Conservation (phyloP, 1,139 yeast genomes). For the Hanseniaspora gamundiae region DNA sequence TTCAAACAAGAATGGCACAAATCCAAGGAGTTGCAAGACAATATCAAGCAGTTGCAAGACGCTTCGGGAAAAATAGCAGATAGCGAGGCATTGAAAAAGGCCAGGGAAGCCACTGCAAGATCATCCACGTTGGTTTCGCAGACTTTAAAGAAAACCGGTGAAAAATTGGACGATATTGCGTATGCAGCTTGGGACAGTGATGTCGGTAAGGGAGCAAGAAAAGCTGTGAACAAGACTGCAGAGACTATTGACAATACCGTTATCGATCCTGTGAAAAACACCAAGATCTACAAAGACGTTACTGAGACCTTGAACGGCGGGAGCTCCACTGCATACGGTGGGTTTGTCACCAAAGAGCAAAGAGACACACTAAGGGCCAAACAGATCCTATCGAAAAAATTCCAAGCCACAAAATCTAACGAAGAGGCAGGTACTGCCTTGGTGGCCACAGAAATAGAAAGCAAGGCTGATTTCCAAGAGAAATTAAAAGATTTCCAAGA, state of each 20-base stretch:
- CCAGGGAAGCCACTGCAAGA: conserved; percentile 81
- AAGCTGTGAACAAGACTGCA: conserved; percentile 69
- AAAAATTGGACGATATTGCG: conserved; percentile 83
- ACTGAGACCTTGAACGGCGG: conserved; percentile 89
- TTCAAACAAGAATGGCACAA: conserved; percentile 86
- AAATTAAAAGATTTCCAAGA: conserved; percentile 60
- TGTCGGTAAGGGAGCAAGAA: conserved; percentile 77
- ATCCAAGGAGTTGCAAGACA: conserved; percentile 78
- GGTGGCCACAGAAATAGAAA: conserved; percentile 71
- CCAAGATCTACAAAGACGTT: conserved; percentile 81
- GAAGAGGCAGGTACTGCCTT: conserved; percentile 80
- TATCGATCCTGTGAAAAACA: conserved; percentile 87
- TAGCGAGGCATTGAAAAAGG: conserved; percentile 84
- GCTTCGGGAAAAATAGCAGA: conserved; percentile 94
- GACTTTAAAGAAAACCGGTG: conserved; percentile 83
- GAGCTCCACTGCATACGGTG: conserved; percentile 79
- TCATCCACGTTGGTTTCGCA: conserved; percentile 81
- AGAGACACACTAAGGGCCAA: conserved; percentile 65
- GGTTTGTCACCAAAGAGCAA: conserved; percentile 76
- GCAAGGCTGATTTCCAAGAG: conserved; percentile 57
- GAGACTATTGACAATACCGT: conserved; percentile 69
- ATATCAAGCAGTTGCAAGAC: conserved; percentile 89
- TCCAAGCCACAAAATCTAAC: conserved; percentile 59
- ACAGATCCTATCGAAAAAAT: conserved; percentile 44
- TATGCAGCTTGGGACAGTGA: conserved; percentile 94